Evolutionary conservation across 1,139 yeast genomes (phyloP), one percentile per base, ranked within the genome.

Genomic region (Blastobotrys petasosporus): DNA sequence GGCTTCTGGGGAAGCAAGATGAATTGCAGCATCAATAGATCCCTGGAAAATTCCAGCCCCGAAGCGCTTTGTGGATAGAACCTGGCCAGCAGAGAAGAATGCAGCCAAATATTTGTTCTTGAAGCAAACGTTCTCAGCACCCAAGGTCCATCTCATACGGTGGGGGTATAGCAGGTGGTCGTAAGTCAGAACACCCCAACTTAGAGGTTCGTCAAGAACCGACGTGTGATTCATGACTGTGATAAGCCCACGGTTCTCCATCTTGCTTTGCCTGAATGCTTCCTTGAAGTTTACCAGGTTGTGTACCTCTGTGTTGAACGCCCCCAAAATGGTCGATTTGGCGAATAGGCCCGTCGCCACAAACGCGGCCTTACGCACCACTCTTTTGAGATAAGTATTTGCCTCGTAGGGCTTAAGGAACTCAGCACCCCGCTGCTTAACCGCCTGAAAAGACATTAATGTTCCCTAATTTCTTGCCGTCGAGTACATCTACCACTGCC

Each of bases 161-260:
- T 81, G 84, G 12, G 85, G 68, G 50, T 81, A 77, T 16, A 69
- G 65, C 54, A 79, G 83, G 55, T 77, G 79, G 41, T 79, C 48
- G 33, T 46, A 71, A 0, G 97, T 97, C 50, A 90, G 70, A 39
- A 85, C 77, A 0, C 94, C 95, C 83, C 94, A 92, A 44, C 87
- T 70, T 29, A 86, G 74, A 0, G 98, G 98, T 59, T 92, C 98
- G 61, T 92, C 98, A 23, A 88, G 83, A 47, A 85, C 87, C 1
- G 95, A 85, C 83, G 88, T 85, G 60, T 92, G 98, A 63, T 92
- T 92, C 95, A 90, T 87, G n/a, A 90, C 78, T 0, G 97, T 87
- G 48, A 90, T 57, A 3, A 90, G 63, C 0, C 94, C 82, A 41
- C 97, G 68, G 51, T 84, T 78, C 58, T 87, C 94, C 1, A 59